Evolutionary conservation across 306 rosid genomes (phyloP), one percentile per base, ranked within the genome.

Genomic region (Corylus avellana): DNA sequence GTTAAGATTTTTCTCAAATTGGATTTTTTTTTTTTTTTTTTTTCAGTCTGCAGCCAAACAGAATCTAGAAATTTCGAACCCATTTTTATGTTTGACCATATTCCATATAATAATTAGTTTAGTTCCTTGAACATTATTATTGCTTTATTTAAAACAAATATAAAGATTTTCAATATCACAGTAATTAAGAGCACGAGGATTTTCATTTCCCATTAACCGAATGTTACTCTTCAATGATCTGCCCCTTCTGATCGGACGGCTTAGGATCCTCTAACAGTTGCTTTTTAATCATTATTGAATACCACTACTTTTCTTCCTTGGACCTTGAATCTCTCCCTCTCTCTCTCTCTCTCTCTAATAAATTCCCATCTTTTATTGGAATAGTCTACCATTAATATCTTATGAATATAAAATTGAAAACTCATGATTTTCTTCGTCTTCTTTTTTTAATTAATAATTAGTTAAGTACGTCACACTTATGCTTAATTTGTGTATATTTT

Each of bases 151-250:
- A n/a, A n/a, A 27, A 67, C 1, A 46, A 70, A 20, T 17, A 16
- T 46, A 12, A 29, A 18, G 72, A 42, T 58, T 54, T 72, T 20
- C 20, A 50, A 27, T 13, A 32, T 12, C 47, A 37, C 16, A 8
- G 70, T 66, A 14, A 32, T 80, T 76, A 76, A 76, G 74, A 20
- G 66, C 72, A 55, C 37, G 62, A 53, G 75, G 75, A 72, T n/a
- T 14, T 73, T 71, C 54, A 58, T 55, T 59, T 46, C 32, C 25
- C 22, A 49, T 68, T 70, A 48, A 9, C 77, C 67, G 61, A 53
- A 75, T 73, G 72, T 35, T 73, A 57, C 37, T 86, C 84, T 80
- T 83, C 74, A 84, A 75, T 84, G 79, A 76, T 51, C 79, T 81
- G 75, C 77, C 56, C 73, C 62, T 77, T 77, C 48, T 70, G 75